A percentile compares a stretch with the other conserved stretches of the same genome.
phyloP scores from a whole-genome alignment of 225 moss, liverwort and hornwort species.

The Straminergon stramineum region DNA sequence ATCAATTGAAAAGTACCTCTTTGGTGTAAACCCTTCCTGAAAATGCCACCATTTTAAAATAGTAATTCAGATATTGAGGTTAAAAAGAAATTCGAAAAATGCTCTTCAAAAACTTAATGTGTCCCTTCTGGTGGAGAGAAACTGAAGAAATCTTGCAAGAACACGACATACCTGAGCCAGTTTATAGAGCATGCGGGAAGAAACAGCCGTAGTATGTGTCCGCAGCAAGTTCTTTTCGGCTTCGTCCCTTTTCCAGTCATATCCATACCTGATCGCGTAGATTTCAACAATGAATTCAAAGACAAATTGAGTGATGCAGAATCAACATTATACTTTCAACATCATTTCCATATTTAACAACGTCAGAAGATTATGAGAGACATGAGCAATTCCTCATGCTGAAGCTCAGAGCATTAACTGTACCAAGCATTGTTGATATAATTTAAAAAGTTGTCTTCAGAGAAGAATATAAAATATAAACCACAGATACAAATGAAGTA shows the following conservation, averaged over 20 bases:
- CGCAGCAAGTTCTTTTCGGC: slow-evolving; percentile 92
- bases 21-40: slow-evolving; percentile 58
- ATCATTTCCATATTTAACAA: neutral
- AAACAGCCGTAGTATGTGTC: slow-evolving; percentile 90
- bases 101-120: neutral
- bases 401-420: neutral
- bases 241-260: slow-evolving; percentile 90
- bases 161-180: slow-evolving; percentile 49
- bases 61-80: neutral
- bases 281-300: neutral
- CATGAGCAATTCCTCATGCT: neutral
- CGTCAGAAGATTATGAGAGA: neutral
- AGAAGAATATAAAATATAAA: neutral
- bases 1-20: slow-evolving; percentile 88
- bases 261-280: slow-evolving; percentile 54
- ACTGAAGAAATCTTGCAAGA: neutral
- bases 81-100: neutral
- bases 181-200: slow-evolving; percentile 89
- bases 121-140: neutral
- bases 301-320: neutral
- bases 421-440: neutral
- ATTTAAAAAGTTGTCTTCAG: neutral
- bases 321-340: neutral
- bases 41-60: neutral
- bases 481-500: neutral